These are phyloP conservation scores for Citrus cavaleriei DNA, from an alignment of 345 rosid species.

Conservation along the genomic window DNA sequence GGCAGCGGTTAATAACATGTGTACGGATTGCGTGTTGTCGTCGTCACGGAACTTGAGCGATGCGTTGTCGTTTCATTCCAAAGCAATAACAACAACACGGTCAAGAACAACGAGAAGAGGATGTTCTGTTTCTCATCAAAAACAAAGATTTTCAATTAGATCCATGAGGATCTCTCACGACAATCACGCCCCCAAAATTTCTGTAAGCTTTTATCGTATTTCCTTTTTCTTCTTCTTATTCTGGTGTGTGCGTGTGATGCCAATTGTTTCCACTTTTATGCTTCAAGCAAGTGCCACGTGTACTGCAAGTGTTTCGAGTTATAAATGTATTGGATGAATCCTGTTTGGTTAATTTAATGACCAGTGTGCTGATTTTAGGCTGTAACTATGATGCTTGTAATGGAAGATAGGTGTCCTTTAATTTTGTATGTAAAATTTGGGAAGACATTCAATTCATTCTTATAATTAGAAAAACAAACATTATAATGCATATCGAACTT, in stretches of 20 bases:
- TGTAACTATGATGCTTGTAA: neutral
- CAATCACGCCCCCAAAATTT: slow-evolving; percentile 11
- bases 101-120: neutral
- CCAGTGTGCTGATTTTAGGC: no score
- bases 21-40: slow-evolving; percentile 31
- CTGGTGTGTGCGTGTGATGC: neutral
- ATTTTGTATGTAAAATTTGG: neutral
- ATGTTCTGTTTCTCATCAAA: slow-evolving; percentile 11
- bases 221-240: neutral
- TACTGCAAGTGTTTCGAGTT: no score
- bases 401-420: neutral
- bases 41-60: slow-evolving; percentile 33
- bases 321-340: no score
- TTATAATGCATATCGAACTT: no score
- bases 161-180: slow-evolving; percentile 32
- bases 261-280: neutral
- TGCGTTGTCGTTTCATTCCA: slow-evolving; percentile 14
- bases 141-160: slow-evolving; percentile 34
- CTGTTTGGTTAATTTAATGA: no score
- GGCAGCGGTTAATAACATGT: slow-evolving; percentile 23
- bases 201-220: slow-evolving; percentile 32
- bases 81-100: neutral
- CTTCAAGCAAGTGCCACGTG: neutral
- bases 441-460: neutral
- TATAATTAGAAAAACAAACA: neutral